phyloP scores from a whole-genome alignment of 257 asterid species.

The Handroanthus guayacan region DNA sequence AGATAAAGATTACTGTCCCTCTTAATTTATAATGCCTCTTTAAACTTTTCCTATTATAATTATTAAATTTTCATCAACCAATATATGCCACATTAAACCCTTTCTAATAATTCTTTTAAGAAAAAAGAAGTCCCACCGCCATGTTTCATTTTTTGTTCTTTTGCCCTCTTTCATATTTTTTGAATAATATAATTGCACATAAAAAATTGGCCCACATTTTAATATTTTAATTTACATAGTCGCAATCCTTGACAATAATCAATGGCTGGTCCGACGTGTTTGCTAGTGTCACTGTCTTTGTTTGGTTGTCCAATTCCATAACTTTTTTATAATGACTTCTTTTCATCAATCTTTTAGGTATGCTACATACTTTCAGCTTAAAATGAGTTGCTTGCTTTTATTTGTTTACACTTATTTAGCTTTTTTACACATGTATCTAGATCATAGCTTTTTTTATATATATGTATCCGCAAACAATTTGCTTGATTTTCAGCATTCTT shows the following conservation, averaged over 20 bases:
- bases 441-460: neutral
- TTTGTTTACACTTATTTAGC: conserved; percentile 4
- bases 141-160: neutral
- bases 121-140: conserved; percentile 31
- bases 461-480: conserved; percentile 5
- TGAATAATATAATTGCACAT: neutral
- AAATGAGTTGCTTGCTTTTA: conserved; percentile 6
- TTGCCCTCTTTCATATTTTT: conserved; percentile 11
- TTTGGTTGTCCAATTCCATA: conserved; percentile 39
- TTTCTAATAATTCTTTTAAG: too few relatives aligned
- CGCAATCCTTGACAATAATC: conserved; percentile 38
- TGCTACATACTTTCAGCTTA: conserved; percentile 21
- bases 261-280: conserved; percentile 47
- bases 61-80: too few relatives aligned
- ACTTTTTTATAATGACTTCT: conserved; percentile 13
- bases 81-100: too few relatives aligned
- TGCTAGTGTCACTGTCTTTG: conserved; percentile 33
- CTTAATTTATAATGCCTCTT: too few relatives aligned
- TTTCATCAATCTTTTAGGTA: conserved; percentile 27
- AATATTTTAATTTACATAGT: conserved; percentile 20
- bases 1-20: too few relatives aligned
- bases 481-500: neutral
- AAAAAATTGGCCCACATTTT: conserved; percentile 25
- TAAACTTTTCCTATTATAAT: too few relatives aligned
- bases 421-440: neutral